Evolutionary conservation across 306 rosid species (phyloP).

Genomic region (Cicer judaicum): DNA sequence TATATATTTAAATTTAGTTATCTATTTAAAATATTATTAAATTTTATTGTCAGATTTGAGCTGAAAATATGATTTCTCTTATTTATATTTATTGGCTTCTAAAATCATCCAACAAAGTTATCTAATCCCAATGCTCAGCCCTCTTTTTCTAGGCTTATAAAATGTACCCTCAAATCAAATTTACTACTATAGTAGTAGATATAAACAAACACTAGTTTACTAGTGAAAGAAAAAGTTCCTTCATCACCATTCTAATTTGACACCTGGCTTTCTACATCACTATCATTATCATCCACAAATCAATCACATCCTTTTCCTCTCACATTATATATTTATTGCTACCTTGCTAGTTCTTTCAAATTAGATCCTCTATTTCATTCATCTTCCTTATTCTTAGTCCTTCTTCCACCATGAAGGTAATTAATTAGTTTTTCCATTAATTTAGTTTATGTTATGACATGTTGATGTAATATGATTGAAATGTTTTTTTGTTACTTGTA

Average conservation of each 20-base stretch:
- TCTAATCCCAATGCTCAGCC: slow-evolving; percentile 55
- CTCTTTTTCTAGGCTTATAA: slow-evolving; percentile 51
- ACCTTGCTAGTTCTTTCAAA: slow-evolving; percentile 35
- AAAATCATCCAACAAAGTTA: slow-evolving; percentile 29
- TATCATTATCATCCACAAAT: slow-evolving; percentile 41
- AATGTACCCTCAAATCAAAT: slow-evolving; percentile 4
- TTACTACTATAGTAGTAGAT: slow-evolving; percentile 6
- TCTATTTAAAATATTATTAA: too few relatives aligned
- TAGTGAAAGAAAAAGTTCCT: slow-evolving; percentile 11
- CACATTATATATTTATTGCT: slow-evolving; percentile 48
- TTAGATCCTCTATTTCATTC: slow-evolving; percentile 38
- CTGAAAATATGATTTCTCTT: too few relatives aligned
- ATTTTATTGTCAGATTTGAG: too few relatives aligned
- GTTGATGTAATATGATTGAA: slow-evolving; percentile 14
- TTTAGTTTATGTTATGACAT: neutral
- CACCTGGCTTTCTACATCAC: slow-evolving; percentile 37
- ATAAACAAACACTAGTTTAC: slow-evolving; percentile 12
- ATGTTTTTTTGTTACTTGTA: slow-evolving; percentile 47
- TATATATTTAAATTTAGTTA: too few relatives aligned
- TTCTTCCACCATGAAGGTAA: slow-evolving; percentile 72
- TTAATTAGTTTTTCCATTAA: slow-evolving; percentile 3
- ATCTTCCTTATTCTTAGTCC: slow-evolving; percentile 14
- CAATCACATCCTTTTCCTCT: slow-evolving; percentile 36
- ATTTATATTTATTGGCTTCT: neutral
- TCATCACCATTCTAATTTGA: slow-evolving; percentile 18